Conservation (phyloP, 2,329 filamentous ascomycete species). For the Tolypocladium ovalisporum region DNA sequence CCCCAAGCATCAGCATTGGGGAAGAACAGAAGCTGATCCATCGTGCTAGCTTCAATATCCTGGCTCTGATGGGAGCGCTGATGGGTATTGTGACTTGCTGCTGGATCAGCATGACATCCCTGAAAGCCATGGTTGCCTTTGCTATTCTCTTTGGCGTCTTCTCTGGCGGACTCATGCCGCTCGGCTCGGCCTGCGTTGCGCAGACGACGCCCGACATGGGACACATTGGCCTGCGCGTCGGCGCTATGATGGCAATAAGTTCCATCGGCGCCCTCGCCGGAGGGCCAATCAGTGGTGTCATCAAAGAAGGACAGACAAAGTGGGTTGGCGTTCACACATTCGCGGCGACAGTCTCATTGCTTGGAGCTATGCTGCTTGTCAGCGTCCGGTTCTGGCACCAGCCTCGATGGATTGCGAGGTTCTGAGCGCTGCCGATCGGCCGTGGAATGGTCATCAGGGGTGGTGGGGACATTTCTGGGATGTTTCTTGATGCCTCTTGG, state of each 20-base stretch:
- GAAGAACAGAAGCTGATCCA: not conserved
- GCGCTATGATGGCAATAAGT: slow-evolving; percentile 20
- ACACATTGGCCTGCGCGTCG: slow-evolving; percentile 18
- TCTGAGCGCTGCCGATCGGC: slow-evolving; percentile 1
- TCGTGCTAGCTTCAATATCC: slow-evolving; percentile 27
- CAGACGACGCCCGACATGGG: slow-evolving; percentile 17
- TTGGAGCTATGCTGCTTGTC: slow-evolving; percentile 7
- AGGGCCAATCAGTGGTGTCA: slow-evolving; percentile 11
- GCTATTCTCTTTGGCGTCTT: slow-evolving; percentile 17
- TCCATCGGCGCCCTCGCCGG: slow-evolving; percentile 13
- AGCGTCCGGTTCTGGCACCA: slow-evolving; percentile 6
- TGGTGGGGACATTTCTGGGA: not conserved
- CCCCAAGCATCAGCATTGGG: not conserved
- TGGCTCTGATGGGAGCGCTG: slow-evolving; percentile 10
- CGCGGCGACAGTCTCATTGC: slow-evolving; percentile 5
- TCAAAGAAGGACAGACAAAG: slow-evolving; percentile 4
- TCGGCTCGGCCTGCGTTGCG: slow-evolving; percentile 19
- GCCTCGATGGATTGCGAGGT: slow-evolving; percentile 1
- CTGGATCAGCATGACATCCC: slow-evolving; percentile 15
- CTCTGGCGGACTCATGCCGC: slow-evolving; percentile 22
- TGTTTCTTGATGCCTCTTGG: too few relatives aligned
- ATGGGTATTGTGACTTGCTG: slow-evolving; percentile 17
- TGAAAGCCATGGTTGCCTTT: slow-evolving; percentile 10
- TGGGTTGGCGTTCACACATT: slow-evolving; percentile 9
- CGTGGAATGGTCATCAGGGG: not conserved